Evolutionary conservation across 2,329 filamentous ascomycete species (phyloP).

Genomic region (Beauveria medogensis): DNA sequence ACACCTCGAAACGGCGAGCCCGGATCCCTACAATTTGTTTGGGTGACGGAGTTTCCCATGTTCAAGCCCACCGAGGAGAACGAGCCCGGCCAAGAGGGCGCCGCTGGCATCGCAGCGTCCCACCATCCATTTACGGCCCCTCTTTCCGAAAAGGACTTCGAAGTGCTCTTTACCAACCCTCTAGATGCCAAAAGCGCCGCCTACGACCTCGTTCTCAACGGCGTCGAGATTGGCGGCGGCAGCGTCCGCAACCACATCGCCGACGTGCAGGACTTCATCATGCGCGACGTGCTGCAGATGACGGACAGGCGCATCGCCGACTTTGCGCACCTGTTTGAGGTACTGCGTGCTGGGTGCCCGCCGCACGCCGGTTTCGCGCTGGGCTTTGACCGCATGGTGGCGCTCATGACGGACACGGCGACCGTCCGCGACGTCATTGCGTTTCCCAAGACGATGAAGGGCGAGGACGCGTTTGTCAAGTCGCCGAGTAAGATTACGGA

Average conservation of each 20-base stretch:
- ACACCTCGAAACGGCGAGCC: conserved; percentile 29
- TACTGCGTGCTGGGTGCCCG: conserved; percentile 77
- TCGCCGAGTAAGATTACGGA: conserved; percentile 63
- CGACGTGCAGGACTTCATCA: conserved; percentile 73
- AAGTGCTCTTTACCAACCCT: conserved; percentile 64
- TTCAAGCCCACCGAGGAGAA: conserved; percentile 65
- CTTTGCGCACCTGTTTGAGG: conserved; percentile 78
- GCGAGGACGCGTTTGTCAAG: conserved; percentile 76
- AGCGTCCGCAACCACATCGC: conserved; percentile 86
- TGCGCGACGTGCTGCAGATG: conserved; percentile 79
- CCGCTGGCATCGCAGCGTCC: conserved; percentile 72
- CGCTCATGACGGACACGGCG: conserved; percentile 66
- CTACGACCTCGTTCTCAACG: conserved; percentile 94
- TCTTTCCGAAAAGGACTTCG: conserved; percentile 60
- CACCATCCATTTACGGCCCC: conserved; percentile 97
- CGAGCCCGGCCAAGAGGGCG: conserved; percentile 71
- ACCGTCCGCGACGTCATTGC: conserved; percentile 91
- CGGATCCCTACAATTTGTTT: conserved; percentile 58
- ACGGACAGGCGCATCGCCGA: conserved; percentile 61
- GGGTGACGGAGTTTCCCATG: conserved; percentile 86
- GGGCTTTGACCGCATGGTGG: conserved; percentile 80
- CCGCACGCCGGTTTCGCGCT: conserved; percentile 91
- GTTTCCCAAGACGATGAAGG: conserved; percentile 88
- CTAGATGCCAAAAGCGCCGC: conserved; percentile 71
- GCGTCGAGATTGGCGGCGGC: conserved; percentile 87